Evolutionary conservation across 139 green algal species (phyloP), one percentile per base, ranked within the genome.

Genomic region (Picochlorum sp.): DNA sequence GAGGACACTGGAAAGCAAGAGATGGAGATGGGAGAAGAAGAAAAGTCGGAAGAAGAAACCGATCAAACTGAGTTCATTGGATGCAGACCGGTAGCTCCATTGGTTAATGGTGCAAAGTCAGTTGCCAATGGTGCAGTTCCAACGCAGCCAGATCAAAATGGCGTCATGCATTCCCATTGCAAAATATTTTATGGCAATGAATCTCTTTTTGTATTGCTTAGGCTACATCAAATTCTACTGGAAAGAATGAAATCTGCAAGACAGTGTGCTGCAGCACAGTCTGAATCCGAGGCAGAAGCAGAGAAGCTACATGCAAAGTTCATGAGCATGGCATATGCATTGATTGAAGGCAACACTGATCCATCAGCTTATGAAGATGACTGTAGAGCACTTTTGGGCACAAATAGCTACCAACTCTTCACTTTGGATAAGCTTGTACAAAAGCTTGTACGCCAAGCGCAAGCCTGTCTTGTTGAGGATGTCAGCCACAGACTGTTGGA

Each of bases 111-210:
- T 36, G 20, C 13, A 14, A 53, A 8, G 40, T 25, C 61, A 14
- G 47, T 7, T 10, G 18, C 31, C 39, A 28, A 31, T 25, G 39
- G n/a, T 55, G 2, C 41, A 24, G 50, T 20, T 8, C 33, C 56
- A 2, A 47, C 10, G 29, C 22, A 7, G 20, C 55, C 40, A n/a
- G 43, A n/a, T 7, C 39, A 28, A 13, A 31, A 43, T 7, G 24
- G n/a, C 20, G 1, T 5, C 29, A 49, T 55, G 32, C 61, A 16
- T 33, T 5, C 33, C 24, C 61, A 59, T 53, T 72, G 57, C 58
- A 55, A 58, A 35, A 44, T 89, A 8, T 80, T 91, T 39, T 97
- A 95, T 60, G 85, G 81, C 57, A 92, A 96, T 56, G 93, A 98
- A 54, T 57, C 68, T 55, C 81, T 96, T 50, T 99, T 94, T 72